Conservation (phyloP, 2,329 filamentous ascomycete species). For the Fusarium oligoseptatum region DNA sequence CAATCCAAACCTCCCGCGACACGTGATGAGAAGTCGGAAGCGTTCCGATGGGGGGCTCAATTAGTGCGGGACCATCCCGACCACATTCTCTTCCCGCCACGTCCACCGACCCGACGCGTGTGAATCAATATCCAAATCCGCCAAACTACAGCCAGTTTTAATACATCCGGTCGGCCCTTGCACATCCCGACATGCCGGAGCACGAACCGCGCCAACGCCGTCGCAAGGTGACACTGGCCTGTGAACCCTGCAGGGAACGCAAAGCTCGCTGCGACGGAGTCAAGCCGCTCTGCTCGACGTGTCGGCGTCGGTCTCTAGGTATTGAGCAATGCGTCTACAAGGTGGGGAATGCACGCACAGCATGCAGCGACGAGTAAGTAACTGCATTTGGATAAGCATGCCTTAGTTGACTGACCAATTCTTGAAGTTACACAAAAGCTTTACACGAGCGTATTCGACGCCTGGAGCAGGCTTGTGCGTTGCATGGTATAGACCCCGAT, state of each 20-base stretch:
- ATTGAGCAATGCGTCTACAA: constrained; percentile 56
- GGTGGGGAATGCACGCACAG: constrained; percentile 52
- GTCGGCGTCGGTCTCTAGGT: constrained; percentile 50
- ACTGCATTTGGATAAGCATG: neutral
- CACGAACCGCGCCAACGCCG: constrained; percentile 14
- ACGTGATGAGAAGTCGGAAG: neutral
- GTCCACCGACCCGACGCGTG: neutral
- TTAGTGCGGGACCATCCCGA: neutral
- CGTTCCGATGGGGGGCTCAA: neutral
- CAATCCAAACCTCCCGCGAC: neutral
- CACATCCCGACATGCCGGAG: neutral
- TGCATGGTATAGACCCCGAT: neutral
- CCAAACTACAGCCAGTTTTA: neutral
- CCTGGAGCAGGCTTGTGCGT: neutral
- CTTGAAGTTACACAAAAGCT: neutral
- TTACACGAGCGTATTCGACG: neutral
- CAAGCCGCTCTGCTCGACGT: constrained; percentile 61
- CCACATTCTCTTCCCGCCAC: neutral
- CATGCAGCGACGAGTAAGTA: constrained; percentile 52
- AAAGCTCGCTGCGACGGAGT: constrained; percentile 58
- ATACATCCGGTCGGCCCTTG: no score
- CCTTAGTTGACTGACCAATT: neutral
- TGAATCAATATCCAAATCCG: neutral
- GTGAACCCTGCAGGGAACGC: constrained; percentile 57
- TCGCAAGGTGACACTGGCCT: constrained; percentile 54